phyloP scores from a whole-genome alignment of 2,329 filamentous ascomycete species.

The Paecilomyces niveus region DNA sequence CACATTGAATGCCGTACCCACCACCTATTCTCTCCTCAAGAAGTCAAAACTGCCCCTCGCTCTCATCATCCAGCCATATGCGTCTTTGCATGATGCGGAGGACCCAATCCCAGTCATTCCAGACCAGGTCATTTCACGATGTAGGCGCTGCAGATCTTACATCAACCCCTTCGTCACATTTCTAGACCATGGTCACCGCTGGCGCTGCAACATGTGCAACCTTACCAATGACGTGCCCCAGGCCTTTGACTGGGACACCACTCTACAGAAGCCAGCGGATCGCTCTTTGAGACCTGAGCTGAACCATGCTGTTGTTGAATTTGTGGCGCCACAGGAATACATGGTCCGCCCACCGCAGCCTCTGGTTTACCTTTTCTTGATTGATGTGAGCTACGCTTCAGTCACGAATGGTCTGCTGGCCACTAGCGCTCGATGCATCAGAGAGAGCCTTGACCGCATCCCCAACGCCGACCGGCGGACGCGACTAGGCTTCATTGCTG shows the following conservation, averaged over 20 bases:
- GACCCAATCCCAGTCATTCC: slow-evolving; percentile 86
- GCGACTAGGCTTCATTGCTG: slow-evolving; percentile 86
- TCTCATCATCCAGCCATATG: slow-evolving; percentile 93
- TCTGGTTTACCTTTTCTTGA: slow-evolving; percentile 88
- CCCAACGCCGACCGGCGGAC: slow-evolving; percentile 95
- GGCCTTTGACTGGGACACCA: slow-evolving; percentile 96
- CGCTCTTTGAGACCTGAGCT: slow-evolving; percentile 87
- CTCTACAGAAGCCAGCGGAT: slow-evolving; percentile 83
- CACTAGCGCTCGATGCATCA: slow-evolving; percentile 84
- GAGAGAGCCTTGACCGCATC: slow-evolving; percentile 92
- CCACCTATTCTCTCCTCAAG: slow-evolving; percentile 85
- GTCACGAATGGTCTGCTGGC: slow-evolving; percentile 87
- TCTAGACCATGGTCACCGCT: slow-evolving; percentile 91
- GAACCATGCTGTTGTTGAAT: slow-evolving; percentile 95
- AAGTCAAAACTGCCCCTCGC: slow-evolving; percentile 95
- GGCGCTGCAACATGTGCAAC: slow-evolving; percentile 99
- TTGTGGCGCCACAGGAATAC: slow-evolving; percentile 96
- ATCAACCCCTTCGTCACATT: slow-evolving; percentile 98
- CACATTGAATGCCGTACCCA: slow-evolving; percentile 88
- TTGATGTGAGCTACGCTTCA: slow-evolving; percentile 87
- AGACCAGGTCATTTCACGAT: slow-evolving; percentile 95
- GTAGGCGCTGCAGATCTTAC: slow-evolving; percentile 89
- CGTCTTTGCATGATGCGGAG: slow-evolving; percentile 83
- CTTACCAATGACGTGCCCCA: slow-evolving; percentile 98
- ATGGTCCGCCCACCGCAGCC: slow-evolving; percentile 98